Conservation (phyloP, 2,329 filamentous ascomycete genomes). For the Aspergillus neotritici region DNA sequence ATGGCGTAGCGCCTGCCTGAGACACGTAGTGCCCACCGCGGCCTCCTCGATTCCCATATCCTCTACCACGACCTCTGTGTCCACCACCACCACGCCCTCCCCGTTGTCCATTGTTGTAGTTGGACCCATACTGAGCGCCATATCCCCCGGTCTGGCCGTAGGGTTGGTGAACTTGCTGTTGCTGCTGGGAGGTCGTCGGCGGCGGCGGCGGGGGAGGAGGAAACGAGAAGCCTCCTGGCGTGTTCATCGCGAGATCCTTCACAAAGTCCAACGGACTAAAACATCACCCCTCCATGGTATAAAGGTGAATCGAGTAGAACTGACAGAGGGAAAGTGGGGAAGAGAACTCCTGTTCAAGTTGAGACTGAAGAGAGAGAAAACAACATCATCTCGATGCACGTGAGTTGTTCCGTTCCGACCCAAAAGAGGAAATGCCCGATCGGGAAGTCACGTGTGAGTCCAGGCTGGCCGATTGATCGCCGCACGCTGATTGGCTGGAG, state of each 20-base stretch:
- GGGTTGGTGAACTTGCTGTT: constrained; percentile 17
- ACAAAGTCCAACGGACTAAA: constrained; percentile 18
- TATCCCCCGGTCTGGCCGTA: constrained; percentile 13
- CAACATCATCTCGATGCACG: constrained; percentile 1
- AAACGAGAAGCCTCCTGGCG: constrained; percentile 41
- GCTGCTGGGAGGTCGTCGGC: constrained; percentile 26
- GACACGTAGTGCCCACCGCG: constrained; percentile 23
- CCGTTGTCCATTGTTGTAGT: constrained; percentile 21
- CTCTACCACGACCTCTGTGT: constrained; percentile 31
- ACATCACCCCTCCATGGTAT: constrained; percentile 25
- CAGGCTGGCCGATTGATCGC: too few species aligned
- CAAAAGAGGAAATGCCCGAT: constrained; percentile 1
- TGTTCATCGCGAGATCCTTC: constrained; percentile 30
- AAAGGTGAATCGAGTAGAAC: constrained; percentile 6
- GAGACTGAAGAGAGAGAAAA: constrained; percentile 1
- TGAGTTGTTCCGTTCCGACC: constrained; percentile 22
- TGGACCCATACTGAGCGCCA: constrained; percentile 21
- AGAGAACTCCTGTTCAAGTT: neutral
- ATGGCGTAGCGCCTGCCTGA: constrained; percentile 17
- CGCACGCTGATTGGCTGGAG: too few species aligned
- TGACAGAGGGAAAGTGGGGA: constrained; percentile 1
- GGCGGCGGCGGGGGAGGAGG: constrained; percentile 41
- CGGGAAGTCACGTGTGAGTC: too few species aligned
- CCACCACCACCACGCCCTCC: constrained; percentile 24
- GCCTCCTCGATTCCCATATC: constrained; percentile 28